phyloP scores from a whole-genome alignment of 2,329 filamentous ascomycete genomes.

The Acephala macrosclerotiorum region DNA sequence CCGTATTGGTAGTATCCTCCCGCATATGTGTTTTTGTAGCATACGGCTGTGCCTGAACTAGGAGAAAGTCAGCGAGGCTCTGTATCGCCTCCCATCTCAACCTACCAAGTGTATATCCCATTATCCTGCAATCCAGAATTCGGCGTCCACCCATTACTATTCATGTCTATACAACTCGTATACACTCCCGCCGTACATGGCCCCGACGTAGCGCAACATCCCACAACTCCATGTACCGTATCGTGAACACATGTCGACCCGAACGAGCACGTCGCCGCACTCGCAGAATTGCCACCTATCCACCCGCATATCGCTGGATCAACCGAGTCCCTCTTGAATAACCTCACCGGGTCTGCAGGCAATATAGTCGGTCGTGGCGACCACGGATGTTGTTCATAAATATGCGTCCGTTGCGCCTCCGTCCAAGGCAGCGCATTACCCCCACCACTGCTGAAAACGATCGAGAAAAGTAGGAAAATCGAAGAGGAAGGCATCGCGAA shows the following conservation, averaged over 20 bases:
- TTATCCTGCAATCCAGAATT: conserved; percentile 35
- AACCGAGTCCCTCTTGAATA: conserved; percentile 38
- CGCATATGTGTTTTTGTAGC: conserved; percentile 41
- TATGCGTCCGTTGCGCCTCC: conserved; percentile 34
- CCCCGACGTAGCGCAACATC: conserved; percentile 41
- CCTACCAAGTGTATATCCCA: conserved; percentile 42
- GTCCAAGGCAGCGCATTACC: conserved; percentile 39
- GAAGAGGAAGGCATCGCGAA: conserved; percentile 42
- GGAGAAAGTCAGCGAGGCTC: conserved; percentile 16
- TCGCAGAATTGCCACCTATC: conserved; percentile 36
- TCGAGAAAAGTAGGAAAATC: conserved; percentile 34
- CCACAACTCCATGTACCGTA: conserved; percentile 37
- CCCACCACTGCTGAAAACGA: conserved; percentile 29
- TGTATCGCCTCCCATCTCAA: not conserved
- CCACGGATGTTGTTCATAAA: conserved; percentile 38
- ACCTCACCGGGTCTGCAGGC: conserved; percentile 28
- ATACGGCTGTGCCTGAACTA: conserved; percentile 33
- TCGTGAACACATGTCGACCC: conserved; percentile 43
- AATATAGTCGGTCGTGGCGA: conserved; percentile 39
- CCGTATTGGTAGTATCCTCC: conserved; percentile 40
- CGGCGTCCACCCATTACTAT: conserved; percentile 36
- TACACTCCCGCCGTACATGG: conserved; percentile 42
- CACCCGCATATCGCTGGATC: conserved; percentile 42
- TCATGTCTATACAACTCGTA: conserved; percentile 41
- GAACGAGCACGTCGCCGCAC: conserved; percentile 34